Base-by-base conservation (phyloP, 805 yeast genomes). In the Cyberlindnera bimundalis region DNA sequence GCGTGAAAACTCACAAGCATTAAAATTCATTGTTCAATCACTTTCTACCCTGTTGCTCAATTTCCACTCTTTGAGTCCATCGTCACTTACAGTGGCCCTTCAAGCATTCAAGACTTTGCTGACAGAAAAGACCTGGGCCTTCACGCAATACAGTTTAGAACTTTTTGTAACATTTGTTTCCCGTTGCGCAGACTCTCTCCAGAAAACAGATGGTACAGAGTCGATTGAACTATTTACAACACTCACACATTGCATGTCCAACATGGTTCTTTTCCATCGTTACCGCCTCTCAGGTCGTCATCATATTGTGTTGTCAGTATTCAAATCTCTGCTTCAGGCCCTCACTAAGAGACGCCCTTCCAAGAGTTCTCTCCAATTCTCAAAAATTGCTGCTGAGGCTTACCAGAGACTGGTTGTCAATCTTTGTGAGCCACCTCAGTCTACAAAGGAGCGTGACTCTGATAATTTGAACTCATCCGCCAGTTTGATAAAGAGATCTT, bases 91-190 rank as follows among this genome's bases (percentile, higher is more conserved):
- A 2, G 5, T 35, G 1, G 19, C 43, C 0, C 5, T 48, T 3
- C 20, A 29, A 4, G 34, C 66, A 6, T 28, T 83, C 19, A 76
- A 69, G 44, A 38, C 51, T 0, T 43, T 75, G 8, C 58, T 83
- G 14, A 60, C 73, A 9, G 74, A 75, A 6, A 70, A 73, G 39
- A 50, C 74, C 0, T 78, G 85, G 82, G 48, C 74, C 1, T 68
- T 86, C 35, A 66, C 76, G 4, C 96, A 87, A 57, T 83, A 81
- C 54, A 58, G 77, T 0, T 62, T 81, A 15, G 96, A 87, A 58
- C 52, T 72, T 25, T 56, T 76, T 0, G 49, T 84, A 11, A 62
- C 72, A 4, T 46, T 73, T 14, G 48, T 71, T 4, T 54, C 69
- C 3, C 54, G 59, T 29, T 39, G 62, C 5, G 47, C 50, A 5